Evolutionary conservation across 805 yeast species (phyloP).

Genomic region (Candida verbasci): DNA sequence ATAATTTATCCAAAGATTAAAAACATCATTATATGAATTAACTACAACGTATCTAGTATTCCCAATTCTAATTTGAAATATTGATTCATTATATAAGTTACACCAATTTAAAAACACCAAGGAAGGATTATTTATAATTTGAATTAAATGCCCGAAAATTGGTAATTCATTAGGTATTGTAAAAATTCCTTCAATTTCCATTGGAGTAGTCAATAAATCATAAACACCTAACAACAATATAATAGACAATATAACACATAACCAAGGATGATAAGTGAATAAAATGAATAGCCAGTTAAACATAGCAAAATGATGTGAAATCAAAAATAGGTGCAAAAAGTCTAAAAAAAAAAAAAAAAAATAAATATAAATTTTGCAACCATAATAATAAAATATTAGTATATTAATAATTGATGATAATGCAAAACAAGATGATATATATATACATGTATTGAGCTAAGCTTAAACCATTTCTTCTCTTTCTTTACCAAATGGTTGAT

Average conservation of each 20-base stretch:
- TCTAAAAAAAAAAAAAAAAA: neutral
- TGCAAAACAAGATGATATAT: no score
- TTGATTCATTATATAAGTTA: constrained; percentile 31
- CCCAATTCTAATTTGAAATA: constrained; percentile 66
- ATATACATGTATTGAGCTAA: no score
- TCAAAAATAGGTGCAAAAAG: neutral
- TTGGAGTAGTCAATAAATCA: constrained; percentile 15
- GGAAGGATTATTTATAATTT: constrained; percentile 47
- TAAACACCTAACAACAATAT: neutral
- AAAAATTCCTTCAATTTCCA: constrained; percentile 34
- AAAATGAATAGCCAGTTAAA: constrained; percentile 1
- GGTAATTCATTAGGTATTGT: constrained; percentile 43
- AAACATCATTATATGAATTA: constrained; percentile 56
- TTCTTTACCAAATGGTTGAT: constrained; percentile 17
- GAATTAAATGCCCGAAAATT: constrained; percentile 46
- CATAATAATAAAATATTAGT: neutral
- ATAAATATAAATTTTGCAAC: neutral
- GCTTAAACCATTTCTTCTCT: constrained; percentile 24
- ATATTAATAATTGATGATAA: neutral
- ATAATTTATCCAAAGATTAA: constrained; percentile 45
- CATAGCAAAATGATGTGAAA: constrained; percentile 4
- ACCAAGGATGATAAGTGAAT: neutral
- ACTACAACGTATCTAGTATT: constrained; percentile 54
- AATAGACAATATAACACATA: neutral
- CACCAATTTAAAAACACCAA: constrained; percentile 43